Base-by-base conservation (phyloP, 768 basidiomycete species). In the Kwoniella sp. region DNA sequence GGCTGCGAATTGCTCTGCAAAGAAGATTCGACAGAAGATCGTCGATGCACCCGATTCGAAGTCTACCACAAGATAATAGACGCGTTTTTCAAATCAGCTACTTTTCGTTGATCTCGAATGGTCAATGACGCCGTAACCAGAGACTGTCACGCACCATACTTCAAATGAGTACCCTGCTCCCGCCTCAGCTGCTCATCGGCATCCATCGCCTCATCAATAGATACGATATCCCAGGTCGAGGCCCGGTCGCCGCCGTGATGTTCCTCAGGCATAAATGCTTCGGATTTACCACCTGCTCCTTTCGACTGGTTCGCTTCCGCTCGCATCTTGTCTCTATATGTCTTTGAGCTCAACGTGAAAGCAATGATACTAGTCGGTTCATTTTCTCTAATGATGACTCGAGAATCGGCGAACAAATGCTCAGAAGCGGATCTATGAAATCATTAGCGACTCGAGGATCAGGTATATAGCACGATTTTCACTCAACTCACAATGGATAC, bases 331-430 rank as follows among this genome's bases (percentile, higher is more conserved):
- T 81, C 80, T 10, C 69, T 62, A 58, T 82, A 81, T n/a, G 73
- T 77, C 40, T 78, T 79, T 7, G 81, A 81, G 70, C 77, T 80
- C 50, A 99, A 81, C 5, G 92, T 91, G 60, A 97, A 87, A 7
- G 96, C 94, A 68, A 98, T 93, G 73, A 98, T 96, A 19, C 95
- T 97, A 0, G 94, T 96, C 1, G 95, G 96, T 75, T 99, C 96
- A 77, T 97, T 93, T 21, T 92, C 92, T 21, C 95, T 86, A 21
- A 99, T 89, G 55, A 97, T 88, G 86, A 98, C 94, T 1, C 89
- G 88, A 17, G 91, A 92, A 74, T 95, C 94, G 37, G 91, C 85
- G 81, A 96, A 97, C 52, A 98, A 88, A 74, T 98, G 92, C 72
- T 97, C 94, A 1, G 78, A 67, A 1, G 78, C 71, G 21, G 73